Base-by-base conservation (phyloP, 2,329 filamentous ascomycete species). In the Zymoseptoria brevis region DNA sequence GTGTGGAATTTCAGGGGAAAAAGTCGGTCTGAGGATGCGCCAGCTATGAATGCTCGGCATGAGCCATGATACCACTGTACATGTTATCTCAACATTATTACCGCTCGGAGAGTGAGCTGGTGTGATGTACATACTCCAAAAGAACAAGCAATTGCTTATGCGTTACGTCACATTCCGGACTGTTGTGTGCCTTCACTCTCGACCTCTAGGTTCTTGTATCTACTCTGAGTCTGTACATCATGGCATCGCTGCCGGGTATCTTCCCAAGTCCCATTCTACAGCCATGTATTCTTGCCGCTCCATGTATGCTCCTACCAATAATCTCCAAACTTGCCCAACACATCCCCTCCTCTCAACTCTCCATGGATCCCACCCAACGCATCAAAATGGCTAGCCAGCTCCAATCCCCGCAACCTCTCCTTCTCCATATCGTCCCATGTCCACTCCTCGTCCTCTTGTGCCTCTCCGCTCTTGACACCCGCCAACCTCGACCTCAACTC, bases 391-490 rank as follows among this genome's bases (percentile, higher is more conserved):
- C 79, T 75, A 4, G 84, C 82, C 29, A 84, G 73, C 59, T 76
- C 73, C 67, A 86, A 62, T 0, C 84, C 84, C 50, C 81, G 74
- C 54, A 78, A 59, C 35, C 84, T 75, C 70, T 86, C 81, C 59
- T 76, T 73, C 65, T 87, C 83, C 60, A 87, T 82, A 19, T 77
- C 74, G 57, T 84, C 79, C 83, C 83, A 87, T 2, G 78, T 79
- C 83, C 83, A 86, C 29, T 78, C 76, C 3, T 76, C 74, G 70
- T 72, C 67, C 19, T 45, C 57, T 24, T 22, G 8, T 6, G 19
- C 54, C 8, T 53, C 48, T 1, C 49, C 53, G 19, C 50, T 21
- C 21, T 61, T 57, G 0, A 65, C 66, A 22, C 57, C 64, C 24
- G 65, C 58, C 19, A 71, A 61, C 56, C 68, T 68, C 49, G 66